Conservation (phyloP, 1,139 yeast genomes). For the Yamadazyma triangularis region DNA sequence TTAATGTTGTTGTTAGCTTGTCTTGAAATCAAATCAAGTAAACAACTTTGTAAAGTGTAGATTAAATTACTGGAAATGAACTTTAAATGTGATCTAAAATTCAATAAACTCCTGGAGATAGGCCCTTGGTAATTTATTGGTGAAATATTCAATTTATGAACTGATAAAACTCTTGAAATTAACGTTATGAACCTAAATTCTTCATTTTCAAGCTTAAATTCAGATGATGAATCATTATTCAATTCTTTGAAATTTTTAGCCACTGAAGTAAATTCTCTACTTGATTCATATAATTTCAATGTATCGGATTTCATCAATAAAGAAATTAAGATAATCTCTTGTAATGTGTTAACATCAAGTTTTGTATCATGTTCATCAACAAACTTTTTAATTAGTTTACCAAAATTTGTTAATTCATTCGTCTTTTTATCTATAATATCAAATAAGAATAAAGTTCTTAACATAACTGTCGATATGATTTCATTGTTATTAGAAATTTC, state of each 20-base stretch:
- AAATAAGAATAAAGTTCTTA: slow-evolving; percentile 54
- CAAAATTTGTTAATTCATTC: slow-evolving; percentile 50
- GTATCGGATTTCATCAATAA: slow-evolving; percentile 34
- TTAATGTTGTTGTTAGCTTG: slow-evolving; percentile 46
- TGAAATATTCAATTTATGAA: slow-evolving; percentile 48
- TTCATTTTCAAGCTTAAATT: slow-evolving; percentile 27
- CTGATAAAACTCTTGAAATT: slow-evolving; percentile 55
- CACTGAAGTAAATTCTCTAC: slow-evolving; percentile 30
- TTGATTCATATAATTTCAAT: slow-evolving; percentile 25
- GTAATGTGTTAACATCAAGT: slow-evolving; percentile 18
- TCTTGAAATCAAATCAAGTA: slow-evolving; percentile 49
- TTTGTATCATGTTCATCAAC: slow-evolving; percentile 8
- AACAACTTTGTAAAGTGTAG: slow-evolving; percentile 53
- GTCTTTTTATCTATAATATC: slow-evolving; percentile 48
- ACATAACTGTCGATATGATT: slow-evolving; percentile 53
- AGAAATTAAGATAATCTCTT: slow-evolving; percentile 41
- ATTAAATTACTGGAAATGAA: slow-evolving; percentile 48
- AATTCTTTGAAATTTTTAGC: slow-evolving; percentile 32
- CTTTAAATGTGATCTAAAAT: slow-evolving; percentile 64
- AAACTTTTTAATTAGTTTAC: slow-evolving; percentile 31
- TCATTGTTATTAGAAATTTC: slow-evolving; percentile 43
- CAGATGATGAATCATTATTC: slow-evolving; percentile 7
- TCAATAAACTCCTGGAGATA: slow-evolving; percentile 56
- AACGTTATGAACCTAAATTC: slow-evolving; percentile 39
- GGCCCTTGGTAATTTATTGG: slow-evolving; percentile 69